These are phyloP conservation scores for Cercospora sojina DNA, from an alignment of 2,329 filamentous ascomycete species.

Conservation along the genomic window DNA sequence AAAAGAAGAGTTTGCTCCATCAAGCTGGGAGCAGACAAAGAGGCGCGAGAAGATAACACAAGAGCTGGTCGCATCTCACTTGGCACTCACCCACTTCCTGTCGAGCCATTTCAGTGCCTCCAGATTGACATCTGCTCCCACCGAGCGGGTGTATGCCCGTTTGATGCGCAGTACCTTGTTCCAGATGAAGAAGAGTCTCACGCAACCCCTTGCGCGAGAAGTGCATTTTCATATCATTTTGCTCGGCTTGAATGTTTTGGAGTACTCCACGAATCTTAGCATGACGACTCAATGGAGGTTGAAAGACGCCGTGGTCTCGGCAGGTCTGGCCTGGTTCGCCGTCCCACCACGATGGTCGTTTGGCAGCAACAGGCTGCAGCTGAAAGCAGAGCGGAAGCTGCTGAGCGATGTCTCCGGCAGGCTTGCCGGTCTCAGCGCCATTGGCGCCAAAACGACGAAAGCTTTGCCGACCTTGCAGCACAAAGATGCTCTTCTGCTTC, in stretches of 20 bases:
- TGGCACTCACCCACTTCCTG: constrained; percentile 81
- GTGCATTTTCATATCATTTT: constrained; percentile 86
- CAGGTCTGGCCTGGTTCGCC: constrained; percentile 84
- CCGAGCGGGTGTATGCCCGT: constrained; percentile 77
- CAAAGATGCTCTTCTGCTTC: constrained; percentile 79
- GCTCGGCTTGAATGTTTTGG: constrained; percentile 76
- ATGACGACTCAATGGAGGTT: constrained; percentile 73
- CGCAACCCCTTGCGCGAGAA: constrained; percentile 86
- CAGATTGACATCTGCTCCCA: constrained; percentile 77
- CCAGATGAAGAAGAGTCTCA: constrained; percentile 66
- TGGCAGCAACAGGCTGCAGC: constrained; percentile 86
- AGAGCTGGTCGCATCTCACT: constrained; percentile 81
- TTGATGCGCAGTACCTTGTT: constrained; percentile 76
- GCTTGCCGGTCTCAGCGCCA: constrained; percentile 62
- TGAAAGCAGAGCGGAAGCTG: constrained; percentile 87
- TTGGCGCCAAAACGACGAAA: constrained; percentile 51
- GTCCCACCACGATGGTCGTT: constrained; percentile 86
- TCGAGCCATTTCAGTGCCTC: constrained; percentile 93
- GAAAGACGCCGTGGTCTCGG: constrained; percentile 85
- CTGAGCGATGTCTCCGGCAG: constrained; percentile 71
- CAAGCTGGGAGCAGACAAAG: constrained; percentile 71
- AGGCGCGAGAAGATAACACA: constrained; percentile 77
- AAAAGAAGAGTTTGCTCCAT: constrained; percentile 89
- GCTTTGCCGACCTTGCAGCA: constrained; percentile 65
- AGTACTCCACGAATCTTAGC: constrained; percentile 63